A percentile compares a stretch with the other conserved stretches of the same genome.
Conservation (phyloP, 352 stramenopile species). For the Phytopythium aichiense region DNA sequence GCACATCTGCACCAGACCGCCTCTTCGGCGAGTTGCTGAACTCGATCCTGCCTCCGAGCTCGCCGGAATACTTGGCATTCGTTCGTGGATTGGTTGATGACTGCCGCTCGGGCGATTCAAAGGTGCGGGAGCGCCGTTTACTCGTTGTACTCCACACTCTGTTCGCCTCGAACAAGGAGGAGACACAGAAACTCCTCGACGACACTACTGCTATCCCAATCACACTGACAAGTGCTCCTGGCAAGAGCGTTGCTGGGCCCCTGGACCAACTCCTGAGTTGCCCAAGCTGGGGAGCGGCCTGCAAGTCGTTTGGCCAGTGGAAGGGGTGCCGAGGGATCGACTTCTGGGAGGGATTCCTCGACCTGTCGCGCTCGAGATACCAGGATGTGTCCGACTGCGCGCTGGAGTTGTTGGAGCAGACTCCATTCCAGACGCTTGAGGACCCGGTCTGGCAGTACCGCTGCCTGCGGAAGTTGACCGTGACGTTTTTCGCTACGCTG, state of each 20-base stretch:
- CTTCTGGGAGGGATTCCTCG: constrained; percentile 62
- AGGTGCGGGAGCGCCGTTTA: constrained; percentile 22
- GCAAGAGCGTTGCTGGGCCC: constrained; percentile 12
- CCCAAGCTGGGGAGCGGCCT: constrained; percentile 29
- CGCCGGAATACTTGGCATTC: constrained; percentile 47
- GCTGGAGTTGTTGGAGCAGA: constrained; percentile 44
- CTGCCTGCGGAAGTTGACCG: constrained; percentile 53
- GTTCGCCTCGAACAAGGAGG: constrained; percentile 20
- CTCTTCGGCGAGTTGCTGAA: constrained; percentile 38
- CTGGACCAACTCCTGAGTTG: constrained; percentile 25
- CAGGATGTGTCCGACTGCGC: constrained; percentile 32
- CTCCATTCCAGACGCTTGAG: constrained; percentile 63
- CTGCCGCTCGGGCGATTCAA: constrained; percentile 23
- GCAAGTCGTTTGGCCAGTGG: constrained; percentile 42
- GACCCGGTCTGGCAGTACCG: constrained; percentile 73
- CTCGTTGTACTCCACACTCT: constrained; percentile 38
- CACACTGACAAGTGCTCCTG: constrained; percentile 7
- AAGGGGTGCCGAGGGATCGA: constrained; percentile 40
- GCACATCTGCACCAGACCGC: background rate
- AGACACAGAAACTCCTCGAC: constrained; percentile 11
- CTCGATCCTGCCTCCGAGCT: constrained; percentile 34
- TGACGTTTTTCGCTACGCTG: constrained; percentile 54
- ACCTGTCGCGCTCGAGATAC: constrained; percentile 42
- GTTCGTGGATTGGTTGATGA: constrained; percentile 29
- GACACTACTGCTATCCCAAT: constrained; percentile 14